Base-by-base conservation (phyloP, 257 asterid genomes). In the Fraxinus quadrangulata region DNA sequence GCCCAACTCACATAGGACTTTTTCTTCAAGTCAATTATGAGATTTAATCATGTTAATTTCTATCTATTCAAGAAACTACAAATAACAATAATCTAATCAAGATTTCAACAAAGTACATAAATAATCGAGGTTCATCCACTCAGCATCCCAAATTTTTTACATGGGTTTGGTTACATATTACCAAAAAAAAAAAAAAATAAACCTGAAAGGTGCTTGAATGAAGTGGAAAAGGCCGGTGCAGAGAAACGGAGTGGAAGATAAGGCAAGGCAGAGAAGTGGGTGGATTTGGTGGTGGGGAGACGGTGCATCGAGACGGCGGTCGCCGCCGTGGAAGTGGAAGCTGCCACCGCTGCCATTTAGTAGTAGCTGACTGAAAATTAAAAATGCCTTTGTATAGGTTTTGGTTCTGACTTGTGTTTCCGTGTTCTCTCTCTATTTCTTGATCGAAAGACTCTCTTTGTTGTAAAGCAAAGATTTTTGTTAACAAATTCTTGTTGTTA, bases 331-430 rank as follows among this genome's bases (percentile, higher is more conserved):
- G 74, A 39, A 71, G 17, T 71, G 34, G 74, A 71, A 71, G 59
- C 74, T 40, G 74, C 74, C 51, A 26, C 74, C 47, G 74, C 59
- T 26, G 70, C 70, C 66, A 56, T 56, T n/a, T 56, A n/a, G 66
- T 1, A 56, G 66, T n/a, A 56, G 66, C 26, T 56, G 10, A 56
- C 66, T 3, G 6, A 56, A 56, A 33, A 33, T 3, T 4, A 33
- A 33, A 19, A 47, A 47, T 16, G 59, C 12, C 66, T n/a, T 19
- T 54, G 26, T 54, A 54, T n/a, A 54, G 65, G 65, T 54, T 54
- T 19, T 54, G 65, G 11, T 54, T 54, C 65, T 54, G 65, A 54
- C 65, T 19, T 54, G 1, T 19, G 12, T n/a, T 12, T 2, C 66
- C 26, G 7, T 5, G 12, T 11, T 47, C 56, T 14, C 56, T 47